Evolutionary conservation across 164 flowering plant genomes (phyloP).

Genomic region (Platanus orientalis): DNA sequence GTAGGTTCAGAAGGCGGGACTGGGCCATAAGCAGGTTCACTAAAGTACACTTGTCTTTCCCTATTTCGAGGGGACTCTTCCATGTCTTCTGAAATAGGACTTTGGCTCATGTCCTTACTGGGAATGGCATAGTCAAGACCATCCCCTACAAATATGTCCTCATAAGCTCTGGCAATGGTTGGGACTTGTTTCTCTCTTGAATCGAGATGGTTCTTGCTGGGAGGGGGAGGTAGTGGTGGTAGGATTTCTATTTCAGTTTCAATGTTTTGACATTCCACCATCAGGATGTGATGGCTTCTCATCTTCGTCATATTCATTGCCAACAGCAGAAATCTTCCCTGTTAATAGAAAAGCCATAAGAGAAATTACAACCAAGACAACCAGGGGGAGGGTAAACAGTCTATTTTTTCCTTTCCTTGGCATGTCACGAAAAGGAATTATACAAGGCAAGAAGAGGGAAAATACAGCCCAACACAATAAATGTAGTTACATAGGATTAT

Average conservation of each 20-base stretch:
- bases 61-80: conserved; percentile 87
- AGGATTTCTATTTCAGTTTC: conserved; percentile 40
- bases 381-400: not conserved
- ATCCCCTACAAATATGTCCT: conserved; percentile 90
- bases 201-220: conserved; percentile 39
- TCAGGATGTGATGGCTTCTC: conserved; percentile 49
- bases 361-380: not conserved
- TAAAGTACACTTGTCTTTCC: conserved; percentile 65
- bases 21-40: conserved; percentile 88
- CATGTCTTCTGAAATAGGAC: conserved; percentile 92
- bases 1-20: conserved; percentile 62
- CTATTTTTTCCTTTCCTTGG: too few species aligned
- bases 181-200: conserved; percentile 49
- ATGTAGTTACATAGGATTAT: too few species aligned
- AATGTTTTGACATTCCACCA: conserved; percentile 36
- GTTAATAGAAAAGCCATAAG: conserved; percentile 9
- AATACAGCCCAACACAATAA: too few species aligned
- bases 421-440: too few species aligned
- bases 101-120: conserved; percentile 67
- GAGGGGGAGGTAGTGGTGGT: conserved; percentile 73
- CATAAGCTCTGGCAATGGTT: conserved; percentile 57
- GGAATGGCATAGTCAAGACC: conserved; percentile 76
- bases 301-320: conserved; percentile 55
- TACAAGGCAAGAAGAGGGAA: too few species aligned
- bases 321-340: conserved; percentile 52